A percentile compares a stretch with the other conserved stretches of the same genome.
phyloP scores from a whole-genome alignment of 139 green algal genomes.

The Diplosphaera chodatii region DNA sequence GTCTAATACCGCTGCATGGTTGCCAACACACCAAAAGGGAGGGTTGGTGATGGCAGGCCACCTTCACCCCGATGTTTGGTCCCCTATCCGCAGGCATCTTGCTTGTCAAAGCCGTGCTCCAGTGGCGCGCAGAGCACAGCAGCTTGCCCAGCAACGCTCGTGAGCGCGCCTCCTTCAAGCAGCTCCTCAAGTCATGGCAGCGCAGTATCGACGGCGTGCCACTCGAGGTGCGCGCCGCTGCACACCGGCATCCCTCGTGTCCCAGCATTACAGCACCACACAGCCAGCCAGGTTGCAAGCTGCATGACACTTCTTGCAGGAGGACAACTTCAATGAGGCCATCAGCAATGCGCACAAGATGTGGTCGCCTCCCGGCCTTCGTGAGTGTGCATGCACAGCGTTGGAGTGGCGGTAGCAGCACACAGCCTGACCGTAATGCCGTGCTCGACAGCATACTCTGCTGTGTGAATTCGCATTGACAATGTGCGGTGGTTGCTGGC shows the following conservation, averaged over 20 bases:
- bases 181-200: slow-evolving; percentile 48
- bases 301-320: too few species aligned
- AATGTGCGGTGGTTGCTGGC: background rate
- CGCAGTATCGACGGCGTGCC: slow-evolving; percentile 47
- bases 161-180: slow-evolving; percentile 67
- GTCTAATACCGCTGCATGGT: too few species aligned
- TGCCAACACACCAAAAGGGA: too few species aligned
- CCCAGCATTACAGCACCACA: too few species aligned
- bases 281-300: too few species aligned
- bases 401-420: too few species aligned
- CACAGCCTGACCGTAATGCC: too few species aligned
- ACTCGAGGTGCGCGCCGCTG: slow-evolving; percentile 31
- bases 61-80: too few species aligned
- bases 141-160: slow-evolving; percentile 41
- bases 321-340: slow-evolving; percentile 91
- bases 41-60: too few species aligned
- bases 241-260: background rate
- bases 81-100: slow-evolving; percentile 41
- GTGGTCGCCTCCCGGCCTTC: slow-evolving; percentile 52
- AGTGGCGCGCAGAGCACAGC: slow-evolving; percentile 42
- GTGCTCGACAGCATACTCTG: too few species aligned
- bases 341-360: slow-evolving; percentile 72
- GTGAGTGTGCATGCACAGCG: slow-evolving; percentile 37
- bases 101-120: slow-evolving; percentile 51
- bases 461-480: too few species aligned